These are phyloP conservation scores for Colletotrichum musicola DNA, from an alignment of 2,329 filamentous ascomycete species.

Conservation along the genomic window DNA sequence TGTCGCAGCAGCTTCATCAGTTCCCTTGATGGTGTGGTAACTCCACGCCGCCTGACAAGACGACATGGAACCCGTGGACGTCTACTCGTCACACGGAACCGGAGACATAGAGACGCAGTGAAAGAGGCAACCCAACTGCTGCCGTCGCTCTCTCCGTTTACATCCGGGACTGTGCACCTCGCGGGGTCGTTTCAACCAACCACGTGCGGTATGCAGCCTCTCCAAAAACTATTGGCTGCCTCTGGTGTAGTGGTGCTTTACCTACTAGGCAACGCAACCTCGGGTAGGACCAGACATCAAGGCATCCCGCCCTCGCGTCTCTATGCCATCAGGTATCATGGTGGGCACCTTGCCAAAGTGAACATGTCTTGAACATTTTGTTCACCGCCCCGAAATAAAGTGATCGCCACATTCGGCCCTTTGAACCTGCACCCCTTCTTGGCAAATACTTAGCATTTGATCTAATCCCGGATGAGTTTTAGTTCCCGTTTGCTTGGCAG, in stretches of 20 bases:
- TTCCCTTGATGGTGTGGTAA: not conserved
- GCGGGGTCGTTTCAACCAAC: slow-evolving; percentile 18
- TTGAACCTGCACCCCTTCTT: slow-evolving; percentile 25
- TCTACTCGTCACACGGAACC: too few relatives aligned
- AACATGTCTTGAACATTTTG: slow-evolving; percentile 4
- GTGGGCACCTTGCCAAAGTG: not conserved
- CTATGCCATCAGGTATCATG: too few relatives aligned
- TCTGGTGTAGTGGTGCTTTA: not conserved
- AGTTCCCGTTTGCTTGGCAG: slow-evolving; percentile 37
- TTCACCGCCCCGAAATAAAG: not conserved
- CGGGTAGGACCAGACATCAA: not conserved
- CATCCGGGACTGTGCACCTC: slow-evolving; percentile 12
- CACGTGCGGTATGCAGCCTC: slow-evolving; percentile 16
- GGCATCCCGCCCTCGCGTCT: not conserved
- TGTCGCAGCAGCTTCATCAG: not conserved
- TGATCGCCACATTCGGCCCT: slow-evolving; percentile 1
- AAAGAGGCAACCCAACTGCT: slow-evolving; percentile 1
- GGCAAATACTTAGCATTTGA: slow-evolving; percentile 19
- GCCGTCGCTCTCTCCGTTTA: not conserved
- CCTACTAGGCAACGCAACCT: not conserved
- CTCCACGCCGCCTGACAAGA: too few relatives aligned
- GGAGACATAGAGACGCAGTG: not conserved
- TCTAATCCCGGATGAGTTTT: slow-evolving; percentile 19
- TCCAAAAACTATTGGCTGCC: not conserved
- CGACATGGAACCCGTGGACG: too few relatives aligned